Base-by-base conservation (phyloP, 1,284 basidiomycete species). In the Ceratobasidium sp. region DNA sequence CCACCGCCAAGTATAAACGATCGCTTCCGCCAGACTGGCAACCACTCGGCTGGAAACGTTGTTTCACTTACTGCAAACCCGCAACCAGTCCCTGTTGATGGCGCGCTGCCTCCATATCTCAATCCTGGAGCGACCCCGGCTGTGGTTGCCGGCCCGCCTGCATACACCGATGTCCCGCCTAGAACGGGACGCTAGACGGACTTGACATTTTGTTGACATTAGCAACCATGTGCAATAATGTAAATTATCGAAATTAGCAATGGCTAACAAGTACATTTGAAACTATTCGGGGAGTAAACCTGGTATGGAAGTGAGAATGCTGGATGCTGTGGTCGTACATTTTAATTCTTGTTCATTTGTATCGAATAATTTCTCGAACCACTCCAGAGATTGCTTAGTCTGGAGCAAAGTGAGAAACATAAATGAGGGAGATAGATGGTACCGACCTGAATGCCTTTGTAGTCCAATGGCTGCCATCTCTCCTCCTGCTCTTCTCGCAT, bases 1-100 rank as follows among this genome's bases (percentile, higher is more conserved):
- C 90, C 91, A 34, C 93, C 93, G 2, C 92, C 92, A 16, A 90
- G 89, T 2, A 93, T 94, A 79, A 90, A 93, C 81, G 90, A 76
- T 1, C 68, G 66, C 13, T 78, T 79, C 71, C 64, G 51, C 9
- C 62, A 48, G 19, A 64, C 11, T 49, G 43, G 62, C n/a, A n/a
- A 14, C 24, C 56, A 82, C 91, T 92, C 0, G 86, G 86, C 24
- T 39, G 69, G 69, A 24, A 56, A 29, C 9, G 27, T 24, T 43
- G 41, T 48, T 8, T 29, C 68, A 11, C 41, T 71, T 34, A 72
- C 69, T 46, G 56, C 56, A 43, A 53, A 58, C 29, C 69, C 69
- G 14, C 56, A 51, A 22, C 69, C 69, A 22, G 69, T 72, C 13
- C 69, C 56, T 27, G 46, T 48, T 34, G 69, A 72, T 29, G 58